Base-by-base conservation (phyloP, 2,329 filamentous ascomycete species). In the Aspergillus ochraceus region DNA sequence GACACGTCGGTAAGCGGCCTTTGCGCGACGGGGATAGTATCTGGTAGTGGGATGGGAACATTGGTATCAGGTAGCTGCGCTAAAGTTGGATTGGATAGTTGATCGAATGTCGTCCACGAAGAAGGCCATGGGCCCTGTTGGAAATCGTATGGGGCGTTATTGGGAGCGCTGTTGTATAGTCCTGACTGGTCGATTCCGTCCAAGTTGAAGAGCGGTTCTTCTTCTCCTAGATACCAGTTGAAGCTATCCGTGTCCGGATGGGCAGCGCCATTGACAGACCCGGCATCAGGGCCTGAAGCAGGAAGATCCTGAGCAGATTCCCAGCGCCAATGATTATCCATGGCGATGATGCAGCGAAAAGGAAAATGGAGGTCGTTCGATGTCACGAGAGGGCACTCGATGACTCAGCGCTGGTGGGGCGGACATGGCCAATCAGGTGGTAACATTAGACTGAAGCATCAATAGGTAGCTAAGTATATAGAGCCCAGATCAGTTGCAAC, bases 1-100 rank as follows among this genome's bases (percentile, higher is more conserved):
- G 69, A 64, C 46, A 74, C 63, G 74, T 74, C 52, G 20, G 60
- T 61, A 17, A 71, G 65, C n/a, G 45, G 39, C n/a, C 24, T 49
- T 19, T 39, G 26, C 12, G 17, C 24, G 1, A 32, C 26, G n/a
- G 30, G 14, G 8, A 36, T 32, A 22, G 30, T 39, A 3, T 53
- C 30, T 10, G 17, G n/a, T 11, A 30, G 51, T 10, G 29, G 51
- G 8, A 53, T 53, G 51, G 19, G 8, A 11, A 47, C 1, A 17
- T 17, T 24, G 19, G 2, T 19, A 24, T 47, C 45, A 47, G 22
- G 45, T 24, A 14, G 45, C 20, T 47, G 45, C 45, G 19, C 11
- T 11, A 5, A 4, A 22, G 6, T 5, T 6, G 45, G 17, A 42
- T 42, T 17, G 17, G 36, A 42, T 8, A n/a, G 36, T 14, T 42